Percentiles rank a stretch among this genome's conserved stretches.
phyloP scores from a whole-genome alignment of 805 yeast genomes.

The Scheffersomyces amazonensis region DNA sequence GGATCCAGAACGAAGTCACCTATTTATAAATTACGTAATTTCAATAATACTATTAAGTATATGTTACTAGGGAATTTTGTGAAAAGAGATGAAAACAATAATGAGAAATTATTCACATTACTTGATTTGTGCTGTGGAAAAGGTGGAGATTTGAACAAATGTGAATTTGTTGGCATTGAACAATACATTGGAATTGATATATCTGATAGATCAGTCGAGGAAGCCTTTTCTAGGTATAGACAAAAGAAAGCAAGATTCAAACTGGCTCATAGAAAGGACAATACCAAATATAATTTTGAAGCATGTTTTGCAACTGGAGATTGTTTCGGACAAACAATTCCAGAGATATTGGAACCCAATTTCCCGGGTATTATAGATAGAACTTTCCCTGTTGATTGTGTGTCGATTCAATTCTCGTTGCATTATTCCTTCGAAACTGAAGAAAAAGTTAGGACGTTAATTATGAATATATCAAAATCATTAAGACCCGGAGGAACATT shows the following conservation, averaged over 20 bases:
- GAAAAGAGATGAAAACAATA: constrained; percentile 20
- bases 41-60: constrained; percentile 89
- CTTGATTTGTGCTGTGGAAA: constrained; percentile 95
- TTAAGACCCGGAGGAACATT: constrained; percentile 82
- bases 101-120: constrained; percentile 39
- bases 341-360: constrained; percentile 59
- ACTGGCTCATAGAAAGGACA: constrained; percentile 25
- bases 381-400: constrained; percentile 80
- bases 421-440: constrained; percentile 94
- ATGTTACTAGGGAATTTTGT: constrained; percentile 74
- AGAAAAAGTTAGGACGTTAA: constrained; percentile 66
- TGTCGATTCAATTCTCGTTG: constrained; percentile 86
- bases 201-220: constrained; percentile 81
- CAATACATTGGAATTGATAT: constrained; percentile 91
- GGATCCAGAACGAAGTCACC: constrained; percentile 71
- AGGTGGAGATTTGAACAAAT: constrained; percentile 94
- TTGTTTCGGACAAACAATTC: constrained; percentile 71
- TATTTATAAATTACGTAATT: constrained; percentile 79
- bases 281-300: constrained; percentile 60
- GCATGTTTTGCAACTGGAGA: constrained; percentile 91
- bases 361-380: constrained; percentile 60
- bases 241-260: constrained; percentile 45
- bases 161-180: constrained; percentile 68
- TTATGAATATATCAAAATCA: constrained; percentile 73
- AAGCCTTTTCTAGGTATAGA: constrained; percentile 74